Conservation (phyloP, 139 green algal genomes). For the Medakamo hakoo region DNA sequence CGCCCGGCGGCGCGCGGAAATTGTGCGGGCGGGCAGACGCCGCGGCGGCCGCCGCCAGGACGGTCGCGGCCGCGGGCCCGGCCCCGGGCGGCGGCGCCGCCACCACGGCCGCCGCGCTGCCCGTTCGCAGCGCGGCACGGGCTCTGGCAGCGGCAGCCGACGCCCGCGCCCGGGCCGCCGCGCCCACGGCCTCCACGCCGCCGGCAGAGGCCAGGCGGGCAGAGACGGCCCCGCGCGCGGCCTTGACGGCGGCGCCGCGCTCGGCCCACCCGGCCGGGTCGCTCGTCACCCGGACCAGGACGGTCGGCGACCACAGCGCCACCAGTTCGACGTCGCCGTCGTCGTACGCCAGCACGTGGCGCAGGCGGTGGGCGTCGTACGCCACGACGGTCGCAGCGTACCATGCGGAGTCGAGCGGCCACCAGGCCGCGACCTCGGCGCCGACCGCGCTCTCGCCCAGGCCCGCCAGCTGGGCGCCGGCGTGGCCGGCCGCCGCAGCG, state of each 20-base stretch:
- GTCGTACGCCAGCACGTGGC: background rate
- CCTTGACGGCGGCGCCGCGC: background rate
- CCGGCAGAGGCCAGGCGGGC: background rate
- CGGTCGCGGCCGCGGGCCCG: too few species aligned
- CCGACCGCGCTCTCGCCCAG: conserved; percentile 41
- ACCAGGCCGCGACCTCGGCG: conserved; percentile 43
- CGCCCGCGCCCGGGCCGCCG: too few species aligned
- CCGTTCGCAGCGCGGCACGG: background rate
- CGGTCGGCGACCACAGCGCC: background rate
- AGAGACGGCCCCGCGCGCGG: too few species aligned
- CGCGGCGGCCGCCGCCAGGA: too few species aligned
- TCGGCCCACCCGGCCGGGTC: background rate
- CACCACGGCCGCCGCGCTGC: too few species aligned
- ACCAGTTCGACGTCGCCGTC: background rate
- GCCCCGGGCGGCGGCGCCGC: too few species aligned
- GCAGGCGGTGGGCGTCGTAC: background rate
- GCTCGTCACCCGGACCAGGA: background rate
- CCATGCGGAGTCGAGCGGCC: conserved; percentile 30
- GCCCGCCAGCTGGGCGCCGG: conserved; percentile 39
- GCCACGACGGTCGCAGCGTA: conserved; percentile 8
- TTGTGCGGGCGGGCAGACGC: too few species aligned
- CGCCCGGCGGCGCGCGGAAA: too few species aligned
- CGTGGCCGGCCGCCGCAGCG: conserved; percentile 40
- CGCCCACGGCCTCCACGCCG: too few species aligned
- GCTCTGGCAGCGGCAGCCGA: too few species aligned